phyloP scores from a whole-genome alignment of 306 rosid genomes.

The Cicer pinnatifidum region DNA sequence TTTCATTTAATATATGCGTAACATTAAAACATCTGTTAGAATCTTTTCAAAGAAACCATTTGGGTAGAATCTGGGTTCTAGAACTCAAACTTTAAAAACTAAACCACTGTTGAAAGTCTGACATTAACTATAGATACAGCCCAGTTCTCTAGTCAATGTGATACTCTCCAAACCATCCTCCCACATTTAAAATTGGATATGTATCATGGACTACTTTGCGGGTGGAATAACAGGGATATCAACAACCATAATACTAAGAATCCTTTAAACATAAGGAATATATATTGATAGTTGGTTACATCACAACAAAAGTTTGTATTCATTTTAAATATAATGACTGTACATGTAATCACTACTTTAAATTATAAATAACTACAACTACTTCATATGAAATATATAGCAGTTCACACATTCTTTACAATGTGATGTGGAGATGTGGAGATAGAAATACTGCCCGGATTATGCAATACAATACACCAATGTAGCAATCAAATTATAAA shows the following conservation, averaged over 20 bases:
- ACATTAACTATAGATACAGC: background rate
- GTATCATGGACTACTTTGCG: background rate
- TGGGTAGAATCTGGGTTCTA: background rate
- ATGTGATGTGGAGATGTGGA: background rate
- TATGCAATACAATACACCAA: background rate
- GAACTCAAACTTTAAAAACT: constrained; percentile 9
- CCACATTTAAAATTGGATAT: background rate
- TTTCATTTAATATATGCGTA: background rate
- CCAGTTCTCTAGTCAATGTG: background rate
- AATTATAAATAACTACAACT: no score
- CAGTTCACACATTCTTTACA: background rate
- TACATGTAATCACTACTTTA: no score
- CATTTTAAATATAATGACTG: background rate
- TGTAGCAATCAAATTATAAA: background rate
- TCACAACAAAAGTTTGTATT: background rate
- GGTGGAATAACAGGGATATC: background rate
- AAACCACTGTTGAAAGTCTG: background rate
- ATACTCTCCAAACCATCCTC: background rate
- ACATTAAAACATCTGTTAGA: background rate
- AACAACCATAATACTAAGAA: background rate
- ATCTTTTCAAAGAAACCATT: constrained; percentile 3
- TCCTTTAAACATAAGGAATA: background rate
- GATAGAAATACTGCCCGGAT: background rate
- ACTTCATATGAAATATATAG: background rate
- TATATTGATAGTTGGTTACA: background rate